These are phyloP conservation scores for Heliocybe sulcata DNA, from an alignment of 1,284 basidiomycete species.

Conservation along the genomic window DNA sequence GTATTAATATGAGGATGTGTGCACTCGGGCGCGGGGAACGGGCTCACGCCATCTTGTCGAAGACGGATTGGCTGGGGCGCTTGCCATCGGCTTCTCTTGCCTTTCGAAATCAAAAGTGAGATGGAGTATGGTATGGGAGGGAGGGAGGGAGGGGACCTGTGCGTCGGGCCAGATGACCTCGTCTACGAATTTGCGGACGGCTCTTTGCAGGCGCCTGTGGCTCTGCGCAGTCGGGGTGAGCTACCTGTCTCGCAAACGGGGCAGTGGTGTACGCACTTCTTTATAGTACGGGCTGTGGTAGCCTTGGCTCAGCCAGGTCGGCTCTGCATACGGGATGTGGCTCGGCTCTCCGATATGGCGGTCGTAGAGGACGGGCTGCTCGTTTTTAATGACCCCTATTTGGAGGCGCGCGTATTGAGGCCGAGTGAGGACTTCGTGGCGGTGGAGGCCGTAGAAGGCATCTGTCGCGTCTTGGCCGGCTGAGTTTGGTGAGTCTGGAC, in stretches of 20 bases:
- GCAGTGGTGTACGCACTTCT: slow-evolving; percentile 26
- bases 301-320: slow-evolving; percentile 66
- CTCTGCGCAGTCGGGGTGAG: slow-evolving; percentile 15
- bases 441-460: slow-evolving; percentile 79
- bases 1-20: not conserved
- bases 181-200: slow-evolving; percentile 31
- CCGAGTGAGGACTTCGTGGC: slow-evolving; percentile 69
- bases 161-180: slow-evolving; percentile 47
- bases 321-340: slow-evolving; percentile 78
- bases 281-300: slow-evolving; percentile 73
- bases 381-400: slow-evolving; percentile 64
- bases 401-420: slow-evolving; percentile 68
- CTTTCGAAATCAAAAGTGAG: too few species aligned
- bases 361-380: slow-evolving; percentile 51
- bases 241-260: not conserved
- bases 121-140: too few species aligned
- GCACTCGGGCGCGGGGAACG: too few species aligned
- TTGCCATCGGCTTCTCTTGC: slow-evolving; percentile 75
- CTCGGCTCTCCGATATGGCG: slow-evolving; percentile 52
- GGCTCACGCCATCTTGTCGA: slow-evolving; percentile 66
- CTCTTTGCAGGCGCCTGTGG: slow-evolving; percentile 17
- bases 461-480: slow-evolving; percentile 84
- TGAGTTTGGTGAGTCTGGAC: too few species aligned
- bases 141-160: too few species aligned
- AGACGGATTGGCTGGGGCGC: slow-evolving; percentile 52